Evolutionary conservation across 345 rosid genomes (phyloP).

Genomic region (Syzygium jambos): DNA sequence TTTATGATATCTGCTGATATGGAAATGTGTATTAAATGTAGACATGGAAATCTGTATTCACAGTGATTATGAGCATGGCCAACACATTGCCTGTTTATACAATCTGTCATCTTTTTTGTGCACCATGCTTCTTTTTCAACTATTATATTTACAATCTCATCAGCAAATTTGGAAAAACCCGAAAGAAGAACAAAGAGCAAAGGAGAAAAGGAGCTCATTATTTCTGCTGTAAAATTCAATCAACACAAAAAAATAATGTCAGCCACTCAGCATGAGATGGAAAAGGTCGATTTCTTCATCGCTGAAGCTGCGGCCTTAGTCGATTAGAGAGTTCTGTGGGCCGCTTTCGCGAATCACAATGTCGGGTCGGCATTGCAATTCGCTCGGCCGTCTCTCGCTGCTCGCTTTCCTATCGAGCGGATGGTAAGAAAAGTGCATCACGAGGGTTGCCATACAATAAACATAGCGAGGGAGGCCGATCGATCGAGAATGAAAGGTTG

Average conservation of each 20-base stretch:
- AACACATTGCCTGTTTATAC: background rate
- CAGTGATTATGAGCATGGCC: background rate
- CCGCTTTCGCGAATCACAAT: background rate
- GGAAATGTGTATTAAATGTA: background rate
- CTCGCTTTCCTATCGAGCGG: background rate
- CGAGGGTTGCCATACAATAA: background rate
- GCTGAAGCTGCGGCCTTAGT: background rate
- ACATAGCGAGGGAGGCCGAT: background rate
- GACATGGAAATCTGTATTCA: background rate
- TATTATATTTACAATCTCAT: background rate
- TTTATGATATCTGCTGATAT: background rate
- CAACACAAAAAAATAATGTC: background rate
- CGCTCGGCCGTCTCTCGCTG: background rate
- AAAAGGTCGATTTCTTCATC: background rate
- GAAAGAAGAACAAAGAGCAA: background rate
- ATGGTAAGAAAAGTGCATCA: background rate
- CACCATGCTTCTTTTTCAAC: background rate
- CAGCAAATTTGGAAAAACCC: background rate
- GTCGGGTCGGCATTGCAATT: background rate
- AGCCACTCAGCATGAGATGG: background rate
- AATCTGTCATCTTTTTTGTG: background rate
- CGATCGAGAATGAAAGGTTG: background rate
- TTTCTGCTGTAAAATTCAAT: background rate
- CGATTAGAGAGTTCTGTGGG: background rate
- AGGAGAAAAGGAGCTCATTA: background rate